Base-by-base conservation (phyloP, 768 basidiomycete genomes). In the Auriscalpium vulgare region DNA sequence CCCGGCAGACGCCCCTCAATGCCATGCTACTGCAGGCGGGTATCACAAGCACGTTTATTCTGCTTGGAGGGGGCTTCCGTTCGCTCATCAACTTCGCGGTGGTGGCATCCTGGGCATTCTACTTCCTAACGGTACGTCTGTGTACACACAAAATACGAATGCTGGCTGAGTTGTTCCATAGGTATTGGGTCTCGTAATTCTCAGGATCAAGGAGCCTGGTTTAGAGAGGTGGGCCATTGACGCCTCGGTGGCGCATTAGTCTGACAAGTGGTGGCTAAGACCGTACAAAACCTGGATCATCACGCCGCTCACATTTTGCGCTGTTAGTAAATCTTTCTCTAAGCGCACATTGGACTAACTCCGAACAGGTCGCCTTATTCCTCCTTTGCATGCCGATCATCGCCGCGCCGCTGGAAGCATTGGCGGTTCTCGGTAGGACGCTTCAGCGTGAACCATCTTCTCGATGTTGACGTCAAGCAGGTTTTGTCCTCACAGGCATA, bases 231-330 rank as follows among this genome's bases (percentile, higher is more conserved):
- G 55, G 54, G 71, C 34, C 7, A 23, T 49, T 47, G 49, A 47
- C 35, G 14, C 47, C 53, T 47, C 37, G 10, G 17, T 17, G 37
- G n/a, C 40, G 49, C 44, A 29, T 37, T 34, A 23, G 19, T 35
- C 21, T 50, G 51, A 17, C 48, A 40, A 48, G 50, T 56, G 17
- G 56, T 47, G 55, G 56, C 47, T n/a, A 59, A 90, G 94, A 56
- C 95, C 95, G 2, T 98, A 98, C 68, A 89, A 83, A 64, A 89
- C 92, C 6, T 97, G 87, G 85, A 87, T 97, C 37, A 78, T 82
- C 38, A 97, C 95, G 0, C 95, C 95, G 1, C 74, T 97, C 35
- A 83, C 76, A 5, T 98, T 98, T 70, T 95, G 93, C 64, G 85
- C 79, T 36, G 91, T 93, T 66, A 57, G 85, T 75, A 4, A 50